These are phyloP conservation scores for Aureobasidium sp. DNA, from an alignment of 2,329 filamentous ascomycete species.

Conservation along the genomic window DNA sequence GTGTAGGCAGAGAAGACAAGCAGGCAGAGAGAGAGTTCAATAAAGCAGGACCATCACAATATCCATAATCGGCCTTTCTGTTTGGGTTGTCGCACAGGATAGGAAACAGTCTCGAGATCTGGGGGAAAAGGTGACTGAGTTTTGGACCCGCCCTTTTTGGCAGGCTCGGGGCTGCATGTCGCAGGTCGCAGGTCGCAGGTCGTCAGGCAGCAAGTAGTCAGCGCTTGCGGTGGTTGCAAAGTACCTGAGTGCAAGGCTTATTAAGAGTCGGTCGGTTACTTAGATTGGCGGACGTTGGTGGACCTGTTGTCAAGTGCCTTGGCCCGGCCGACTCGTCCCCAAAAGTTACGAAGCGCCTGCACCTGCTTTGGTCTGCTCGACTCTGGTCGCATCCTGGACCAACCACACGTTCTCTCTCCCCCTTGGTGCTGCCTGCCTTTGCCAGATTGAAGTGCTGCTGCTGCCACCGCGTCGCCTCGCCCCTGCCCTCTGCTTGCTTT, in stretches of 20 bases:
- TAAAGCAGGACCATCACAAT: background rate
- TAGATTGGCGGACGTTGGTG: background rate
- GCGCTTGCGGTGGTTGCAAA: conserved; percentile 1
- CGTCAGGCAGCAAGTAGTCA: background rate
- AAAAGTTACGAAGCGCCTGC: conserved; percentile 6
- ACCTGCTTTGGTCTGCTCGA: background rate
- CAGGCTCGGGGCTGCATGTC: background rate
- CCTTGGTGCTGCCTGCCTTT: background rate
- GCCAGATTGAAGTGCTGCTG: background rate
- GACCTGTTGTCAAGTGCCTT: conserved; percentile 10
- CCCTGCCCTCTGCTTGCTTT: background rate
- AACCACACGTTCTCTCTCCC: conserved; percentile 9
- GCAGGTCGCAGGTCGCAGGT: background rate
- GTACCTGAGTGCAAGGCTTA: background rate
- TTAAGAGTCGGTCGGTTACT: background rate
- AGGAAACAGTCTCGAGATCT: background rate
- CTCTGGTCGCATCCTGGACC: conserved; percentile 7
- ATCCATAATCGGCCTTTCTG: background rate
- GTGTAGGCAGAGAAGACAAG: background rate
- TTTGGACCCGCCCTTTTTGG: background rate
- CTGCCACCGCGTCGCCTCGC: background rate
- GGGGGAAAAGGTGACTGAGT: background rate
- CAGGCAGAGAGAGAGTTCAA: background rate
- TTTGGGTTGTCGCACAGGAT: background rate
- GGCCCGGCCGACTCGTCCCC: background rate